Evolutionary conservation across 2,329 filamentous ascomycete species (phyloP).

Genomic region (Ascochyta lentis): DNA sequence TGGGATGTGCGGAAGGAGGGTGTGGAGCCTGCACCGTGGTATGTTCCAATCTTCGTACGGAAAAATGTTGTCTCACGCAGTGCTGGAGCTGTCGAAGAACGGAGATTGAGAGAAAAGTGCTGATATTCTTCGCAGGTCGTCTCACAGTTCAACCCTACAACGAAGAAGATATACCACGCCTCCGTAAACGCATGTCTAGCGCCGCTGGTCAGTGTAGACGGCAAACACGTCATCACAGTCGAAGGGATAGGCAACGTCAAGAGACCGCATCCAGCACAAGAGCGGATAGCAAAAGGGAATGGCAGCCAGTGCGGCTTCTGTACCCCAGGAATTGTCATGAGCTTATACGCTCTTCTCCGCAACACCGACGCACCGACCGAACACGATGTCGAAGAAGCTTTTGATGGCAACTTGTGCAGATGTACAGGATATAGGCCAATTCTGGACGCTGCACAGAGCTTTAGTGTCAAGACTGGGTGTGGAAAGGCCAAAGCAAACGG

Average conservation of each 20-base stretch:
- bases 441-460: constrained; percentile 90
- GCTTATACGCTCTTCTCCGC: constrained; percentile 87
- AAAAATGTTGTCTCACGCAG: no score
- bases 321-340: constrained; percentile 97
- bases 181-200: constrained; percentile 96
- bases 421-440: constrained; percentile 97
- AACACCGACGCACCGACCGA: constrained; percentile 81
- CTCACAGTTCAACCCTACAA: constrained; percentile 91
- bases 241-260: constrained; percentile 93
- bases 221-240: constrained; percentile 97
- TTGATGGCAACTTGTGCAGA: constrained; percentile 93
- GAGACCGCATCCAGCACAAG: constrained; percentile 85
- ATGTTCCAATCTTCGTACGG: constrained; percentile 35
- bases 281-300: constrained; percentile 88
- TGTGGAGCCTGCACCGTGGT: constrained; percentile 95
- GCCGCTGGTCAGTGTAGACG: constrained; percentile 89
- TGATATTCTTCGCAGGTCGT: constrained; percentile 63
- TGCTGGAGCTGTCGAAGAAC: neutral
- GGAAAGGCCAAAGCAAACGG: constrained; percentile 64
- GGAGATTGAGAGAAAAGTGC: neutral
- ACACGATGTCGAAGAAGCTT: constrained; percentile 90
- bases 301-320: constrained; percentile 97
- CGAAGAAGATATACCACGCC: constrained; percentile 91
- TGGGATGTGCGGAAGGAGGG: constrained; percentile 95
- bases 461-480: constrained; percentile 67